Percentiles rank a stretch among this genome's conserved stretches.
phyloP scores from a whole-genome alignment of 441 rosid species.

The Pelargonium citronellum region DNA sequence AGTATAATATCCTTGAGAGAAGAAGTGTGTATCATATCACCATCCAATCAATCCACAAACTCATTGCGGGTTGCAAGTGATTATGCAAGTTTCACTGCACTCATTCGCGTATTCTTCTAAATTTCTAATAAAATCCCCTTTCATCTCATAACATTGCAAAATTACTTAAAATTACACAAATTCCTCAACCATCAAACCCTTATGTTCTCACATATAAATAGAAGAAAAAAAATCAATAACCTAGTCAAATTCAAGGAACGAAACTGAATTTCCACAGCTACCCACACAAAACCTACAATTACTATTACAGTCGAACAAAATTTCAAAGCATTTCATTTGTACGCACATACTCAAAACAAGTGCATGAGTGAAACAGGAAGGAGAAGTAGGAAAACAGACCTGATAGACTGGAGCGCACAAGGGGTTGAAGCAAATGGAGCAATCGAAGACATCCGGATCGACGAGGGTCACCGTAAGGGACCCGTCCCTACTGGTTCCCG shows the following conservation, averaged over 20 bases:
- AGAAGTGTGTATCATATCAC: not conserved
- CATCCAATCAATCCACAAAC: not conserved
- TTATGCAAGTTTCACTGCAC: no score
- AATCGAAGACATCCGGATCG: constrained; percentile 22
- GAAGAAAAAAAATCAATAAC: not conserved
- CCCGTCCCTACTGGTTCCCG: constrained; percentile 2
- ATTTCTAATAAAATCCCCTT: not conserved
- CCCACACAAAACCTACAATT: not conserved
- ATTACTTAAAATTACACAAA: not conserved
- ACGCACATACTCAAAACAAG: not conserved
- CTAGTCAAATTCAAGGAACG: not conserved
- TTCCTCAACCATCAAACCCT: not conserved
- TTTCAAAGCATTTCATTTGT: no score
- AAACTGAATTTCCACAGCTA: not conserved
- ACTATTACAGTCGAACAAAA: not conserved
- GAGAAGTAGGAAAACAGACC: not conserved
- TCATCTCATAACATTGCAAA: not conserved
- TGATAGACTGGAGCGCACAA: constrained; percentile 19
- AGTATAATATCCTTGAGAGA: no score
- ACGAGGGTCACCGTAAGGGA: not conserved
- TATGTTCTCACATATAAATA: no score
- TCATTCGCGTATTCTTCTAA: not conserved
- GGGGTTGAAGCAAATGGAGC: constrained; percentile 21
- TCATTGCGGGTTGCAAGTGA: not conserved
- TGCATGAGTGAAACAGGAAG: not conserved